These are phyloP conservation scores for Inosperma sp. DNA, from an alignment of 768 basidiomycete species.

Conservation along the genomic window DNA sequence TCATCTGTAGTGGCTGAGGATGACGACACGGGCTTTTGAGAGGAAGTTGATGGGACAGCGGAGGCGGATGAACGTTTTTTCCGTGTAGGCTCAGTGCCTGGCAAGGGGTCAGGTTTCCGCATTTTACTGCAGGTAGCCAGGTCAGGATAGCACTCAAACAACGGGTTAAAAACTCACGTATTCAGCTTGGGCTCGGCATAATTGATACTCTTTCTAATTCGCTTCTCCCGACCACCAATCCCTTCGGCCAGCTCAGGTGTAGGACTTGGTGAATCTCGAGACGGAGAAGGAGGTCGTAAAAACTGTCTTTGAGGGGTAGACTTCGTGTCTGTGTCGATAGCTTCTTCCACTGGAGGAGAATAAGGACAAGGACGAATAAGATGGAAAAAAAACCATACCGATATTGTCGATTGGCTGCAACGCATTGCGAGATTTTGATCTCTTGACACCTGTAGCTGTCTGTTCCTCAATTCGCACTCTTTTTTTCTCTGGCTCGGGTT, in stretches of 20 bases:
- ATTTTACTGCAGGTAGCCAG: slow-evolving; percentile 58
- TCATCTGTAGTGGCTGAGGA: slow-evolving; percentile 16
- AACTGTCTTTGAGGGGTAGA: slow-evolving; percentile 18
- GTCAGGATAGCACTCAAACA: slow-evolving; percentile 11
- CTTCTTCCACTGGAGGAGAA: slow-evolving; percentile 18
- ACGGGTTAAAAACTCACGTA: slow-evolving; percentile 50
- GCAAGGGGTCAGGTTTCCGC: slow-evolving; percentile 71
- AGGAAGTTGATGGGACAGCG: slow-evolving; percentile 31
- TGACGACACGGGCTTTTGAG: slow-evolving; percentile 25
- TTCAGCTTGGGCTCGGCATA: slow-evolving; percentile 87
- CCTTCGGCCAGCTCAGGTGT: slow-evolving; percentile 31
- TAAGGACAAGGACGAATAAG: slow-evolving; percentile 1
- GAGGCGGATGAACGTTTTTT: slow-evolving; percentile 48
- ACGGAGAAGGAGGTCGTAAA: slow-evolving; percentile 21
- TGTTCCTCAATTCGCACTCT: slow-evolving; percentile 29
- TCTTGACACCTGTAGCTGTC: slow-evolving; percentile 60
- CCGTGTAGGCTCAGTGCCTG: slow-evolving; percentile 30
- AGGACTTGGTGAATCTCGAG: slow-evolving; percentile 44
- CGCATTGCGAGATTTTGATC: slow-evolving; percentile 32
- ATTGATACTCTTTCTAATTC: slow-evolving; percentile 74
- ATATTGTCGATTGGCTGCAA: slow-evolving; percentile 43
- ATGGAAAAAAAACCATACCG: slow-evolving; percentile 26
- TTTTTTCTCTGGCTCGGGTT: slow-evolving; percentile 29
- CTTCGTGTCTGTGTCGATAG: slow-evolving; percentile 14
- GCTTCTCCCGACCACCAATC: slow-evolving; percentile 41